These are phyloP conservation scores for Xylaria palmicola DNA, from an alignment of 495 filamentous ascomycete genomes.

Conservation along the genomic window DNA sequence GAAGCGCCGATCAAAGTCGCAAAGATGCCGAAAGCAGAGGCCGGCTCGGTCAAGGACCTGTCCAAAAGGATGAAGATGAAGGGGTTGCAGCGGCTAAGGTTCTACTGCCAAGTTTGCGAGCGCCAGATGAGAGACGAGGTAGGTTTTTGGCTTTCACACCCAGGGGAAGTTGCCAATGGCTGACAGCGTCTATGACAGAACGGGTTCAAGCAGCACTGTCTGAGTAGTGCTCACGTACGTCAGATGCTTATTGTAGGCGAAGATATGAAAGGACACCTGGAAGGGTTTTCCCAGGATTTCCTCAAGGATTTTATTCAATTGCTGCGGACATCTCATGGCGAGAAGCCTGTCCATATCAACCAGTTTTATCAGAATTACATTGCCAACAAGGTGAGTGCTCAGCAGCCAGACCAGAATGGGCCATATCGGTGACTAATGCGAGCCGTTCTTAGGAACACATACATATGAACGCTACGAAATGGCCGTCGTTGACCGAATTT, in stretches of 20 bases:
- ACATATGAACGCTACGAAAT: constrained; percentile 91
- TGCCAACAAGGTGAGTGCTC: constrained; percentile 48
- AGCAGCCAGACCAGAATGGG: not conserved
- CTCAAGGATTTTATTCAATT: constrained; percentile 72
- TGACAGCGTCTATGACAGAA: constrained; percentile 35
- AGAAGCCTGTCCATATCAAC: constrained; percentile 82
- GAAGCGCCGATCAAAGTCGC: not conserved
- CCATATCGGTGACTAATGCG: not conserved
- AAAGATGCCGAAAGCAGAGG: constrained; percentile 92
- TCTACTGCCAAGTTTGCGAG: constrained; percentile 76
- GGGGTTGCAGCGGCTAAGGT: constrained; percentile 80
- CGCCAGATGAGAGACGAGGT: constrained; percentile 60
- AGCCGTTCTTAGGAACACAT: constrained; percentile 58
- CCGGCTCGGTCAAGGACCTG: constrained; percentile 80
- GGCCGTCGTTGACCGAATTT: constrained; percentile 84
- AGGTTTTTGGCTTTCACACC: not conserved
- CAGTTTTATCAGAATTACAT: constrained; percentile 93
- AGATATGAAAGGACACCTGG: constrained; percentile 74
- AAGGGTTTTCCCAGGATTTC: constrained; percentile 76
- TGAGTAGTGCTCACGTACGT: constrained; percentile 78
- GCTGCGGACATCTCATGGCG: constrained; percentile 75
- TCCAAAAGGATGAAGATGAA: constrained; percentile 88
- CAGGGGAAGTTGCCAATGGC: not conserved
- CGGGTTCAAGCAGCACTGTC: constrained; percentile 77
- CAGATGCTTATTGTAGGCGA: constrained; percentile 84